Conservation (phyloP, 306 rosid genomes). For the Neltuma alba region DNA sequence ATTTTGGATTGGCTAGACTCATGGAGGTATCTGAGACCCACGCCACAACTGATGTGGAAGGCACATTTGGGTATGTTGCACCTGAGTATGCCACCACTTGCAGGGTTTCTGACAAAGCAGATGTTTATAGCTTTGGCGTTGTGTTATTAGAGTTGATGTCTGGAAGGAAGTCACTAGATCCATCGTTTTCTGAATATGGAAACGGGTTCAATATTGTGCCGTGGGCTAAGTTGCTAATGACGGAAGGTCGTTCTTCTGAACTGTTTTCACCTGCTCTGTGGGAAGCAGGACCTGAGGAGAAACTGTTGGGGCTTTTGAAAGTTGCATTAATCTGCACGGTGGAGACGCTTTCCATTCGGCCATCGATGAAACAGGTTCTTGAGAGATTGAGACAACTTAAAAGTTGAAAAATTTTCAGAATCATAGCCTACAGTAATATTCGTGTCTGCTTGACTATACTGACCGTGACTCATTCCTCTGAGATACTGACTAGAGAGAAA, state of each 20-base stretch:
- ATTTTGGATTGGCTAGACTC: slow-evolving; percentile 73
- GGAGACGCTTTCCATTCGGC: slow-evolving; percentile 52
- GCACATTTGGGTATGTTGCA: slow-evolving; percentile 81
- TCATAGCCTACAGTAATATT: slow-evolving; percentile 12
- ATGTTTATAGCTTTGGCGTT: slow-evolving; percentile 77
- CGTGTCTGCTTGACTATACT: not conserved
- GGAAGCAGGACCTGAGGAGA: slow-evolving; percentile 57
- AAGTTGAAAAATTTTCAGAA: slow-evolving; percentile 34
- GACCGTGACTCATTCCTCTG: not conserved
- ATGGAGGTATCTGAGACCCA: slow-evolving; percentile 74
- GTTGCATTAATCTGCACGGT: slow-evolving; percentile 54
- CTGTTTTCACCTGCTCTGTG: slow-evolving; percentile 51
- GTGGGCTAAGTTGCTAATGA: slow-evolving; percentile 63
- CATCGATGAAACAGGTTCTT: slow-evolving; percentile 57
- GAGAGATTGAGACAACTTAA: slow-evolving; percentile 53
- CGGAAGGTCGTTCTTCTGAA: slow-evolving; percentile 50
- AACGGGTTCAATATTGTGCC: slow-evolving; percentile 76
- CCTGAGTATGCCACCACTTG: slow-evolving; percentile 82
- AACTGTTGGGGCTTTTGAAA: slow-evolving; percentile 47
- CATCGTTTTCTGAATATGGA: slow-evolving; percentile 63
- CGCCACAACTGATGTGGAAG: slow-evolving; percentile 77
- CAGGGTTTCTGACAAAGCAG: slow-evolving; percentile 71
- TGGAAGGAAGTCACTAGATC: slow-evolving; percentile 70
- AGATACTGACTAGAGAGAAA: not conserved
- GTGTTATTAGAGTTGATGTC: slow-evolving; percentile 69